Conservation (phyloP, 169 alveolate species). For the Perkinsus olseni region DNA sequence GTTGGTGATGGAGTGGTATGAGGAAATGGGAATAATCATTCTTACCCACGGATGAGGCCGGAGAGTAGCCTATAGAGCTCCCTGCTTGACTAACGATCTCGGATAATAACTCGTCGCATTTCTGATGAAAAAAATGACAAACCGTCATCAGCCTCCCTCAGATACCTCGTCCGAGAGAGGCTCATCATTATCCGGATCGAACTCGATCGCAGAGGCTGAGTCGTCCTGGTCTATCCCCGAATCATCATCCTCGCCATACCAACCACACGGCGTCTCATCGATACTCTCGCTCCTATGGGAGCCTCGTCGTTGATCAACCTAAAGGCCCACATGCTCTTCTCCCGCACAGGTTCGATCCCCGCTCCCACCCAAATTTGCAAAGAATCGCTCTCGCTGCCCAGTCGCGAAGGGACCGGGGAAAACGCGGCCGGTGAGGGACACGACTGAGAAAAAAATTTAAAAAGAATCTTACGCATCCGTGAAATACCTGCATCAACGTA, state of each 20-base stretch:
- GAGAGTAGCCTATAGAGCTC: not conserved
- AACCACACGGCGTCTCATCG: not conserved
- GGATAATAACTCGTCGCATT: not conserved
- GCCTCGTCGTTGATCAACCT: not conserved
- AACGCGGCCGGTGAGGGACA: not conserved
- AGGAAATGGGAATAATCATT: not conserved
- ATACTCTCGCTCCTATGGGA: not conserved
- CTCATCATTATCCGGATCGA: not conserved
- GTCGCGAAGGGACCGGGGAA: not conserved
- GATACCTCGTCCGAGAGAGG: not conserved
- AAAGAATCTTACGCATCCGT: not conserved
- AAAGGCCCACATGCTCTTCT: not conserved
- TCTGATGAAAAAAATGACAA: not conserved
- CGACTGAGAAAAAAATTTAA: not conserved
- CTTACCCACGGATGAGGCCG: not conserved
- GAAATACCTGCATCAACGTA: not conserved
- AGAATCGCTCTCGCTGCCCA: not conserved
- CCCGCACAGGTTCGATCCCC: constrained; percentile 4
- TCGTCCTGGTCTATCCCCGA: not conserved
- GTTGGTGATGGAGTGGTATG: not conserved
- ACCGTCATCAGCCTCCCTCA: not conserved
- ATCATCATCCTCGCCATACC: not conserved
- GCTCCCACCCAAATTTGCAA: not conserved
- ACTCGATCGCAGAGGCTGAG: not conserved
- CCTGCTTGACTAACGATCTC: not conserved